phyloP scores from a whole-genome alignment of 345 rosid genomes.

The Pugionium dolabratum region DNA sequence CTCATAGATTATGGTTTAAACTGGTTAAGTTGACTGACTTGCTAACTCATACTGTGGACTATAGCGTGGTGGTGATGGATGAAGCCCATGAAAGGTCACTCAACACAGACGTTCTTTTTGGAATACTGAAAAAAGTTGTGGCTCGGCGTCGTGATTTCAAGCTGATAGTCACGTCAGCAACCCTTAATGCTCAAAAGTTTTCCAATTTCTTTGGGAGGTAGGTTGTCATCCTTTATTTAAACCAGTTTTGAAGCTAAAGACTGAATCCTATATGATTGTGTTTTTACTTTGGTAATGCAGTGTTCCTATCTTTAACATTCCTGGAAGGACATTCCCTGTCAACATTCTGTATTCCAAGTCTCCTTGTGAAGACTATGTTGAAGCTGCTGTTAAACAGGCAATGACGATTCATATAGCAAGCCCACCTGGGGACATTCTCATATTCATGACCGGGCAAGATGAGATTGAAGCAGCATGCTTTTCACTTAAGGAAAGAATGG shows the following conservation, averaged over 20 bases:
- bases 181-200: conserved; percentile 93
- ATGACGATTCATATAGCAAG: conserved; percentile 91
- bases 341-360: conserved; percentile 72
- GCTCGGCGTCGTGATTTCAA: conserved; percentile 95
- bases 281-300: conserved; percentile 54
- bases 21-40: conserved; percentile 6
- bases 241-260: conserved; percentile 13
- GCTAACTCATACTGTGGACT: conserved; percentile 14
- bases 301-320: conserved; percentile 88
- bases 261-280: conserved; percentile 13
- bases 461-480: conserved; percentile 96
- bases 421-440: conserved; percentile 93
- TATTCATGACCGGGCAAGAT: conserved; percentile 98
- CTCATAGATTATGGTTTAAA: conserved; percentile 14
- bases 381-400: conserved; percentile 97
- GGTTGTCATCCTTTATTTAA: conserved; percentile 6
- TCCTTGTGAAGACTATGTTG: conserved; percentile 98
- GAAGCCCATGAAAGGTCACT: conserved; percentile 99
- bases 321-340: conserved; percentile 97
- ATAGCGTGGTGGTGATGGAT: conserved; percentile 94
- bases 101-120: conserved; percentile 92
- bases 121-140: conserved; percentile 92
- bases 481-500: conserved; percentile 88
- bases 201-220: conserved; percentile 95
- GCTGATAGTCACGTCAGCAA: conserved; percentile 97